These are phyloP conservation scores for Climacium dendroides DNA, from an alignment of 225 moss, liverwort and hornwort genomes.

Conservation along the genomic window DNA sequence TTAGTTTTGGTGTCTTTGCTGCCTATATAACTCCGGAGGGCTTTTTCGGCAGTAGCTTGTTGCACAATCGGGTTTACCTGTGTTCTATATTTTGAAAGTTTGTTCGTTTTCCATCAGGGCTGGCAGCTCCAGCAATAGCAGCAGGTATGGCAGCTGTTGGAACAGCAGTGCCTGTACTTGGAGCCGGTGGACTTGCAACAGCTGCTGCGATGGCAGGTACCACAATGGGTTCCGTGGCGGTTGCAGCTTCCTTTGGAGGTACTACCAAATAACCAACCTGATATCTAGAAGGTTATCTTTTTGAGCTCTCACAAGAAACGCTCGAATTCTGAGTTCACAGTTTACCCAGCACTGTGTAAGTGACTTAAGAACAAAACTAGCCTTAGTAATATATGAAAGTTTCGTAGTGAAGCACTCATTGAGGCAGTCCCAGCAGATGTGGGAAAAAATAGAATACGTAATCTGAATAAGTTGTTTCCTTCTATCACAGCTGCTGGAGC, in stretches of 20 bases:
- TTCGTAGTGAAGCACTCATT: neutral
- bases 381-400: neutral
- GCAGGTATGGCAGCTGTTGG: conserved; percentile 81
- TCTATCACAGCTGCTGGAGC: conserved; percentile 86
- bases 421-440: neutral
- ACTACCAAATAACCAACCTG: neutral
- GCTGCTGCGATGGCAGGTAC: conserved; percentile 70
- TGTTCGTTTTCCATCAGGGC: conserved; percentile 32
- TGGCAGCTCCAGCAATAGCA: conserved; percentile 93
- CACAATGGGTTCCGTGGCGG: conserved; percentile 83
- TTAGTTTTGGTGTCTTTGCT: neutral
- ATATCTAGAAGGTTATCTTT: neutral
- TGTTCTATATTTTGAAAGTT: neutral
- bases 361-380: neutral
- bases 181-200: conserved; percentile 70
- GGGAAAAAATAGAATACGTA: neutral
- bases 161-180: conserved; percentile 66
- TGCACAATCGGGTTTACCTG: neutral
- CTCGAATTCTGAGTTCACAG: neutral
- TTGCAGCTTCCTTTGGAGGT: conserved; percentile 99
- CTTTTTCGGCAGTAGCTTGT: neutral
- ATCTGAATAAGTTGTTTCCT: neutral
- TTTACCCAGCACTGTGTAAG: neutral
- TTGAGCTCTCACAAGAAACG: neutral
- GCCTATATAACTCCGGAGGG: neutral